Evolutionary conservation across 2,329 filamentous ascomycete species (phyloP), one percentile per base, ranked within the genome.

Genomic region (Pseudogymnoascus sp.): DNA sequence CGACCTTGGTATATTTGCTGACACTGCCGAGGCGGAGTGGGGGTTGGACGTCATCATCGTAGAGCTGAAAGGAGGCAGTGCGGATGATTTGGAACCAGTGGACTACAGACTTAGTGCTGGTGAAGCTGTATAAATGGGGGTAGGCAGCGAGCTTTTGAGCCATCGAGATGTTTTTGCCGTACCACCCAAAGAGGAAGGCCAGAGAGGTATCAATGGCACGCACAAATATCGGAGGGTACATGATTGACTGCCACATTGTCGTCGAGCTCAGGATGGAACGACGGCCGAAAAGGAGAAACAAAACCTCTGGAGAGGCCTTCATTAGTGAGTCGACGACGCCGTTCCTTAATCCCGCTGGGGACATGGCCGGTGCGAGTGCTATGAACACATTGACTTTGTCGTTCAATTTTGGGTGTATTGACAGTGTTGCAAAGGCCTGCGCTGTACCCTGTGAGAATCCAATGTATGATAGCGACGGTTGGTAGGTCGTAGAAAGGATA

Each of bases 1-100:
- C 92, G 5, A 97, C 92, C 73, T 97, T 97, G 74, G 95, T 96
- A 76, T 96, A 96, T 69, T 93, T 92, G 71, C 84, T 87, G 61
- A 83, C 83, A 4, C 86, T 86, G 21, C 83, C 84, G 38, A 92
- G 79, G 61, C 86, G 85, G 64, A 96, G 79, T 0, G 88, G 88
- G 29, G 88, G 87, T 63, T 92, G 89, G 0, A 94, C 84, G 69
- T 97, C 93, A 72, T 99, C 94, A 72, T 99, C 94, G 74, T 92
- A 97, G 90, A 99, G 97, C 75, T 99, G 94, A 74, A 99, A 97
- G 27, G 86, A 92, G 70, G 91, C 90, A 70, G 93, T 97, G 66
- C 94, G 88, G 70, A 99, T 99, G 72, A 99, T 97, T 73, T 99
- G 94, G 74, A 99, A 99, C 94, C 94, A 99, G 73, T 99, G 94